A percentile compares a stretch with the other conserved stretches of the same genome.
Evolutionary conservation across 2,329 filamentous ascomycete genomes (phyloP).

Genomic region (Fusarium mangiferae): DNA sequence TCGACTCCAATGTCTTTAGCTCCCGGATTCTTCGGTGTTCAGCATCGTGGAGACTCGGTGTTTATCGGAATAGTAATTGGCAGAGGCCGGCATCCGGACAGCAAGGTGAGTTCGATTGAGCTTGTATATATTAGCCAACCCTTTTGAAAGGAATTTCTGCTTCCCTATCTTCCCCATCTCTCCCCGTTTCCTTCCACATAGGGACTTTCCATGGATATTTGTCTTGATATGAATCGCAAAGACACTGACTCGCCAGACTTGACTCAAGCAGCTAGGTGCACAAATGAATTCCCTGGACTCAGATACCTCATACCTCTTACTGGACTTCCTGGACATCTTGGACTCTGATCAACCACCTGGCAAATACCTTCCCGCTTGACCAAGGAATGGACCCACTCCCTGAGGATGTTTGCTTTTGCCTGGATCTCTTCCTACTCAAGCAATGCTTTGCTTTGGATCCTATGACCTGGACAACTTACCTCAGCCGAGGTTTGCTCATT

Average conservation of each 20-base stretch:
- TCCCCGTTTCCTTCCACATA: slow-evolving; percentile 23
- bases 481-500: slow-evolving; percentile 34
- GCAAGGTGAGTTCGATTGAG: slow-evolving; percentile 62
- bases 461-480: slow-evolving; percentile 17
- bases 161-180: slow-evolving; percentile 11
- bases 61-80: slow-evolving; percentile 45
- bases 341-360: slow-evolving; percentile 22
- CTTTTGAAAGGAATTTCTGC: slow-evolving; percentile 50
- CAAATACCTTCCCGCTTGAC: slow-evolving; percentile 12
- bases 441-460: slow-evolving; percentile 20
- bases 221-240: slow-evolving; percentile 37
- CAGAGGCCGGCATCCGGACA: slow-evolving; percentile 58
- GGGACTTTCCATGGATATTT: slow-evolving; percentile 38
- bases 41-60: slow-evolving; percentile 40
- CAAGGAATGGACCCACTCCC: slow-evolving; percentile 30
- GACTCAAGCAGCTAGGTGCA: slow-evolving; percentile 42
- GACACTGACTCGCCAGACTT: slow-evolving; percentile 42
- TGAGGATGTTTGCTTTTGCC: slow-evolving; percentile 19
- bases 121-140: slow-evolving; percentile 64
- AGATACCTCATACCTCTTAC: background rate
- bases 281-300: slow-evolving; percentile 15
- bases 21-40: slow-evolving; percentile 41
- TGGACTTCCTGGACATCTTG: slow-evolving; percentile 23
- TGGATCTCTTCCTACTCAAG: slow-evolving; percentile 8
- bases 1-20: slow-evolving; percentile 39